phyloP scores from a whole-genome alignment of 2,329 filamentous ascomycete genomes.

The Nigrospora osmanthi region DNA sequence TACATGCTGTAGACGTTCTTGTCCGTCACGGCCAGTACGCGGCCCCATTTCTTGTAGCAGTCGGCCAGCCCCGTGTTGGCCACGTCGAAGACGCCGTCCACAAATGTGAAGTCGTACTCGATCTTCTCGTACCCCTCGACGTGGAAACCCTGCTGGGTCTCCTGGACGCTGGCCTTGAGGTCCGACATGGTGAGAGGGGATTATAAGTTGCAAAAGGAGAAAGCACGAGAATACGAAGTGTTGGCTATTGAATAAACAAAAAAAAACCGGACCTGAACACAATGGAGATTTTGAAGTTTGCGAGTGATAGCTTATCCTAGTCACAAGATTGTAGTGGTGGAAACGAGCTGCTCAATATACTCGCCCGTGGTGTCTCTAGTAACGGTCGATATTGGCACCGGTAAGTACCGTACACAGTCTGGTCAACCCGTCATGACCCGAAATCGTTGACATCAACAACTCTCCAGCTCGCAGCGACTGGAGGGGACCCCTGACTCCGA shows the following conservation, averaged over 20 bases:
- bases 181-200: slow-evolving; percentile 51
- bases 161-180: slow-evolving; percentile 56
- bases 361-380: not conserved
- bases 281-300: no score
- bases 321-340: no score
- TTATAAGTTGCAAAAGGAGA: no score
- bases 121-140: slow-evolving; percentile 71
- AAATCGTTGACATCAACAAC: not conserved
- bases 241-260: no score
- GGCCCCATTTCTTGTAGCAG: slow-evolving; percentile 57
- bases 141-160: slow-evolving; percentile 59
- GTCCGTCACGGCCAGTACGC: slow-evolving; percentile 62
- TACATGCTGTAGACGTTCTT: slow-evolving; percentile 64
- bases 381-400: not conserved
- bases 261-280: no score
- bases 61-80: slow-evolving; percentile 53
- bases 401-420: not conserved
- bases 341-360: no score
- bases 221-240: no score
- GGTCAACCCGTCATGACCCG: not conserved
- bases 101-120: slow-evolving; percentile 67
- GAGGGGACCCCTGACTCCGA: no score
- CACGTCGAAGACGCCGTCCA: slow-evolving; percentile 59
- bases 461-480: not conserved
- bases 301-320: no score